Conservation (phyloP, 2,329 filamentous ascomycete species). For the Zasmidium cellare region DNA sequence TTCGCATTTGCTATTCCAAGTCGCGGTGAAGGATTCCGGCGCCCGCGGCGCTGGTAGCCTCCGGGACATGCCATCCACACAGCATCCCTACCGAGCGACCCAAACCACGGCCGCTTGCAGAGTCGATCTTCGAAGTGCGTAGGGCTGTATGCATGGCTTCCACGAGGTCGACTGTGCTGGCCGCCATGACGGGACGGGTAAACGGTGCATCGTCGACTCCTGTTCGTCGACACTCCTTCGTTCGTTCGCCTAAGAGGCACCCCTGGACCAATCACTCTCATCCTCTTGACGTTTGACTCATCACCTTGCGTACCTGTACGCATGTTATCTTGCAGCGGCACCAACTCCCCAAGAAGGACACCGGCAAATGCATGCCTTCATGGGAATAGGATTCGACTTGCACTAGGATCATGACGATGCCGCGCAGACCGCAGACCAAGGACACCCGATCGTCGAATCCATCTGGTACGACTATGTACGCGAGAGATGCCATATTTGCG, state of each 20-base stretch:
- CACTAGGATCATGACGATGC: background rate
- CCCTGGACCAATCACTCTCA: background rate
- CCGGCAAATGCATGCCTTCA: too few relatives aligned
- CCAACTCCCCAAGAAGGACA: background rate
- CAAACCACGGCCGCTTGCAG: background rate
- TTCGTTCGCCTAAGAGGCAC: background rate
- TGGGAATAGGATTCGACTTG: too few relatives aligned
- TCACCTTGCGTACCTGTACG: background rate
- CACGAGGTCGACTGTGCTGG: background rate
- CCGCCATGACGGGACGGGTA: background rate
- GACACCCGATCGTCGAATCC: background rate
- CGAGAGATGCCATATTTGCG: background rate
- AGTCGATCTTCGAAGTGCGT: background rate
- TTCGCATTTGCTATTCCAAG: conserved; percentile 8
- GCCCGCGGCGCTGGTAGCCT: conserved; percentile 6
- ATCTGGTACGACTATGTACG: background rate
- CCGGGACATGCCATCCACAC: conserved; percentile 10
- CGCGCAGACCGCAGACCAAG: background rate
- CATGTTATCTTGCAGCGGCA: background rate
- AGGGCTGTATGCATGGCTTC: background rate
- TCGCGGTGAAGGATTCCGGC: conserved; percentile 20
- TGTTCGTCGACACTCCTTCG: background rate
- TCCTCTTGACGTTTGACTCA: background rate
- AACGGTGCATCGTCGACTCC: background rate
- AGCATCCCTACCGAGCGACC: conserved; percentile 5